Evolutionary conservation across 768 basidiomycete genomes (phyloP).

Genomic region (Crepidotus variabilis): DNA sequence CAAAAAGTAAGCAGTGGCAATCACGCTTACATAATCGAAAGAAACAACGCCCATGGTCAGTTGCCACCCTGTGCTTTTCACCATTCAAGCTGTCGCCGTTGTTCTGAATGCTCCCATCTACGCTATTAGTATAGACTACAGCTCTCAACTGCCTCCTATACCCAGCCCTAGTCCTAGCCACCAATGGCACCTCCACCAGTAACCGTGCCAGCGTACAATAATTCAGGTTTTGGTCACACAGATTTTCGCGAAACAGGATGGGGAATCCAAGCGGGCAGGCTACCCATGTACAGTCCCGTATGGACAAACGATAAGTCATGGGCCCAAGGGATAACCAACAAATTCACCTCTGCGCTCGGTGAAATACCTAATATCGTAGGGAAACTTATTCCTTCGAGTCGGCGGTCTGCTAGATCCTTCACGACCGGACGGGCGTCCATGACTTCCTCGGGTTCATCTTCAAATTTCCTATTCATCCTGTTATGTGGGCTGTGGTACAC

Average conservation of each 20-base stretch:
- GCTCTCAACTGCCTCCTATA: constrained; percentile 4
- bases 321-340: constrained; percentile 21
- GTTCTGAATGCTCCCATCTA: constrained; percentile 21
- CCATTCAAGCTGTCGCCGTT: no score
- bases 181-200: constrained; percentile 8
- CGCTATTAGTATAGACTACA: constrained; percentile 8
- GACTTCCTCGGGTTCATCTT: constrained; percentile 28
- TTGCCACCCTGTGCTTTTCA: no score
- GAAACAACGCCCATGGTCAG: no score
- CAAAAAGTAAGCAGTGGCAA: no score
- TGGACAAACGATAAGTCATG: constrained; percentile 30
- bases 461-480: constrained; percentile 57
- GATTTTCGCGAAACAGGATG: constrained; percentile 8
- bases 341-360: constrained; percentile 20
- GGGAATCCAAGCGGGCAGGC: no score
- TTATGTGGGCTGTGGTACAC: constrained; percentile 92
- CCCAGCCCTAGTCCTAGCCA: constrained; percentile 25
- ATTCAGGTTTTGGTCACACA: constrained; percentile 3
- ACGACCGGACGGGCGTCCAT: constrained; percentile 23
- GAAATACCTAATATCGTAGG: constrained; percentile 21
- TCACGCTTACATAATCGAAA: no score
- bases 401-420: constrained; percentile 22
- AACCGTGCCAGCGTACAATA: no score
- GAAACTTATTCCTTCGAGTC: constrained; percentile 20
- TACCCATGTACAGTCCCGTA: constrained; percentile 11